Conservation (phyloP, 305 asterid species). For the Solanum hybrid region DNA sequence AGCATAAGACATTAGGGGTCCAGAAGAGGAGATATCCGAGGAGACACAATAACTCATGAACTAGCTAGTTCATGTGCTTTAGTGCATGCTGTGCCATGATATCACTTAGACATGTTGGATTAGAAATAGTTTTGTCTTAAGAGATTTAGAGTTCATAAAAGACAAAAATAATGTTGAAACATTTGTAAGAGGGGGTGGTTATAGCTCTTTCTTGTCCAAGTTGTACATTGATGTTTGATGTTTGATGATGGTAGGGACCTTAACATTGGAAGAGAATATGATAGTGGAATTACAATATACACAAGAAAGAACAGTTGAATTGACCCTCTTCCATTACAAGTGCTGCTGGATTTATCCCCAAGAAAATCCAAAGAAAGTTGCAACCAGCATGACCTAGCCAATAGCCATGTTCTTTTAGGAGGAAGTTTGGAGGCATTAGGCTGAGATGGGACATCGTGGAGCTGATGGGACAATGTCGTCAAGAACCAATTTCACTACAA, state of each 20-base stretch:
- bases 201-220: not conserved
- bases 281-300: constrained; percentile 2
- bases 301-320: constrained; percentile 1
- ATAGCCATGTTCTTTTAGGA: not conserved
- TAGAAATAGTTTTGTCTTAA: not conserved
- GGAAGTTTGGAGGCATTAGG: not conserved
- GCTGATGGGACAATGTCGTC: not conserved
- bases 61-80: not conserved
- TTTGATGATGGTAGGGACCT: constrained; percentile 1
- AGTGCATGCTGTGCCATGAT: constrained; percentile 8
- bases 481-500: not conserved
- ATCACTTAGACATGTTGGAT: constrained; percentile 4
- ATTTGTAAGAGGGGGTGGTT: not conserved
- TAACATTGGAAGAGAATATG: not conserved
- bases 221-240: not conserved
- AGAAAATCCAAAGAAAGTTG: not conserved
- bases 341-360: not conserved
- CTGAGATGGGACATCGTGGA: not conserved
- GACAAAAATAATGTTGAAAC: not conserved
- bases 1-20: not conserved
- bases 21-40: not conserved
- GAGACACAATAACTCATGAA: not conserved
- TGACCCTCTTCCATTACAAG: constrained; percentile 2
- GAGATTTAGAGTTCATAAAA: not conserved
- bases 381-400: not conserved